Conservation (phyloP, 345 rosid genomes). For the Salix dunnii region DNA sequence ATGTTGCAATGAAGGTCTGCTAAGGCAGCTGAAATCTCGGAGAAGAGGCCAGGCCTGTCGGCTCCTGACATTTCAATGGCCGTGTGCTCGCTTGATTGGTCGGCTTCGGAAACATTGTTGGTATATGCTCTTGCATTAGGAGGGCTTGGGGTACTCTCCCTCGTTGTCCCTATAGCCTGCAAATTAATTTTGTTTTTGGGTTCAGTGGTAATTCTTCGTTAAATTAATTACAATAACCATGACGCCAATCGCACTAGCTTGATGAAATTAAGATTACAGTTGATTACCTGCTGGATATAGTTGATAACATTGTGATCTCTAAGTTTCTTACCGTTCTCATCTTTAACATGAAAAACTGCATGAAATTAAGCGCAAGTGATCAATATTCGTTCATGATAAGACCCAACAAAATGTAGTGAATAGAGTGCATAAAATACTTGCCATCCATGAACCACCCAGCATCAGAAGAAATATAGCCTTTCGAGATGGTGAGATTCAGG, state of each 20-base stretch:
- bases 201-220: not conserved
- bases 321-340: constrained; percentile 64
- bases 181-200: not conserved
- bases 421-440: constrained; percentile 2
- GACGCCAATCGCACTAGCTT: not conserved
- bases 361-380: not conserved
- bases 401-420: not conserved
- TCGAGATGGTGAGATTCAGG: constrained; percentile 56
- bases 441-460: constrained; percentile 91
- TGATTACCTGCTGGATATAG: constrained; percentile 51
- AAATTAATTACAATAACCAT: not conserved
- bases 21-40: constrained; percentile 67
- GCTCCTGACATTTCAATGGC: constrained; percentile 63
- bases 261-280: not conserved
- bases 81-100: constrained; percentile 42
- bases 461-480: constrained; percentile 71
- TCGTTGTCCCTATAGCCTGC: constrained; percentile 58
- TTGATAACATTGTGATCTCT: constrained; percentile 50
- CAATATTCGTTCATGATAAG: not conserved
- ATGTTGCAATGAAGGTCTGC: constrained; percentile 60
- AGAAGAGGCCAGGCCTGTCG: constrained; percentile 72
- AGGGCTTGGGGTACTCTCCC: constrained; percentile 34
- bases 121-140: constrained; percentile 14
- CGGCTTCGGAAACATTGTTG: constrained; percentile 19
- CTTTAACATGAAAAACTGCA: constrained; percentile 80